These are phyloP conservation scores for Lycium barbarum DNA, from an alignment of 257 asterid genomes.

Conservation along the genomic window DNA sequence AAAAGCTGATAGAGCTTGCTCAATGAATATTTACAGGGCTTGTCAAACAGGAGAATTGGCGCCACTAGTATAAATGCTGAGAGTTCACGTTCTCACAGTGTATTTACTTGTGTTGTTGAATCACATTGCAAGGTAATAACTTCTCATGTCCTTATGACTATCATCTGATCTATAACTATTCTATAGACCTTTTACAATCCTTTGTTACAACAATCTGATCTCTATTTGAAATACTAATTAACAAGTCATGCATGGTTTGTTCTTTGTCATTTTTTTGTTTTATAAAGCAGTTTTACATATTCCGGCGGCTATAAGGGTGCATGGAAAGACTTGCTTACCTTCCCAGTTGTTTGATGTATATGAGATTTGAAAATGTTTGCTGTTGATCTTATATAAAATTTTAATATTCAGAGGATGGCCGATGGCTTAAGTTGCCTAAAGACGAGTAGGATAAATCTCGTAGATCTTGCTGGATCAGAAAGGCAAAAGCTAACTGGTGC, in stretches of 20 bases:
- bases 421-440: slow-evolving; percentile 88
- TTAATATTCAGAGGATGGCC: slow-evolving; percentile 65
- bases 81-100: slow-evolving; percentile 99
- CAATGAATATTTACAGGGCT: slow-evolving; percentile 63
- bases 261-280: slow-evolving; percentile 11
- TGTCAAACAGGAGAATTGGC: slow-evolving; percentile 88
- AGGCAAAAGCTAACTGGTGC: slow-evolving; percentile 99
- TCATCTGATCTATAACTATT: neutral
- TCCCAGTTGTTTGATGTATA: neutral
- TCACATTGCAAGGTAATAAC: slow-evolving; percentile 88
- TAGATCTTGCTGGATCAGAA: slow-evolving; percentile 99
- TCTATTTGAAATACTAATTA: neutral
- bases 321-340: neutral
- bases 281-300: neutral
- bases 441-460: slow-evolving; percentile 92
- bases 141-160: slow-evolving; percentile 26
- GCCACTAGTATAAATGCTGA: slow-evolving; percentile 93
- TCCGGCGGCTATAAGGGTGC: neutral
- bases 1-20: neutral
- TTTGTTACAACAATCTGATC: neutral
- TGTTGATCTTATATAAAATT: slow-evolving; percentile 30
- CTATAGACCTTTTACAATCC: neutral
- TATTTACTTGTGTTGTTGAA: slow-evolving; percentile 96
- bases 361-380: slow-evolving; percentile 23
- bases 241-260: slow-evolving; percentile 7